Conservation (phyloP, 331 rosid genomes). For the Rhamnella rubrinervis region DNA sequence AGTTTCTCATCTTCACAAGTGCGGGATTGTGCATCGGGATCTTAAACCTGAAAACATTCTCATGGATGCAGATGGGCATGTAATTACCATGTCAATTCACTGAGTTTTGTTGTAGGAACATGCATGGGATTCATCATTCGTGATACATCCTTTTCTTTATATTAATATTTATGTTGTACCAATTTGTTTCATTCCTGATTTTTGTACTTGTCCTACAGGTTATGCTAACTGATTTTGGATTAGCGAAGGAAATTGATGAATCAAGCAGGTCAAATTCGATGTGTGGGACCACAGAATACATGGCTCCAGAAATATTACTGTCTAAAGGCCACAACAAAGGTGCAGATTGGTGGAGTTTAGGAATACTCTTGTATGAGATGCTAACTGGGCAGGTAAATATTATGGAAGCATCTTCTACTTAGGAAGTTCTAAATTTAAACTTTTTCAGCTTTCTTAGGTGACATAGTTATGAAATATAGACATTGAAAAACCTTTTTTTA, state of each 20-base stretch:
- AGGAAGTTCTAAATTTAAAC: neutral
- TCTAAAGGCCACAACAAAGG: conserved; percentile 93
- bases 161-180: neutral
- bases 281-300: conserved; percentile 90
- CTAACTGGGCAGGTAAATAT: conserved; percentile 80
- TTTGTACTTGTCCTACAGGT: conserved; percentile 46
- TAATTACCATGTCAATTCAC: conserved; percentile 42
- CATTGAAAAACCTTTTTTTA: neutral
- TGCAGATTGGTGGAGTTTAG: conserved; percentile 97
- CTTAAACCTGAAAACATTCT: conserved; percentile 97
- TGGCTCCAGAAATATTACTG: conserved; percentile 88
- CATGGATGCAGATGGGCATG: conserved; percentile 90
- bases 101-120: conserved; percentile 23
- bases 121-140: conserved; percentile 2
- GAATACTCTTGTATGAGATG: conserved; percentile 89
- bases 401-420: neutral
- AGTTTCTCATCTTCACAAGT: conserved; percentile 86
- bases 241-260: conserved; percentile 87
- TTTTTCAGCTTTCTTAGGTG: neutral
- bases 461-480: neutral
- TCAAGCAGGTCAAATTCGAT: conserved; percentile 82
- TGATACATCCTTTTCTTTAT: conserved; percentile 9
- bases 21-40: conserved; percentile 91
- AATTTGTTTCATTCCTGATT: conserved; percentile 3
- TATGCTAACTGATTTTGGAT: conserved; percentile 92